Base-by-base conservation (phyloP, 2,329 filamentous ascomycete genomes). In the Talaromyces sp. region DNA sequence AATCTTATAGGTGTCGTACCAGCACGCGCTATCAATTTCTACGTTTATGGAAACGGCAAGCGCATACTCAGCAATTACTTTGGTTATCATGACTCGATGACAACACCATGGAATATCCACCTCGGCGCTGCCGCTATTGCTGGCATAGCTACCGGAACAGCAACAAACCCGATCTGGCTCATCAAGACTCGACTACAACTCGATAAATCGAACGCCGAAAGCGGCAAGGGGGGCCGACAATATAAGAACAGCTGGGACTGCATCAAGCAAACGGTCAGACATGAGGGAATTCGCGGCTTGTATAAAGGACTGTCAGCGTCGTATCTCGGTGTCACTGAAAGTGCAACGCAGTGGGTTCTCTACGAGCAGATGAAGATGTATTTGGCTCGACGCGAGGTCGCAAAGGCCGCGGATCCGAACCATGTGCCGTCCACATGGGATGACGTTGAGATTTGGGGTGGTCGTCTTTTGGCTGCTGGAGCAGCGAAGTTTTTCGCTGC, bases 91-190 rank as follows among this genome's bases (percentile, higher is more conserved):
- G 68, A 70, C 45, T 64, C 66, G 13, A 67, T 62, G 63, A 92
- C 71, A 27, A 94, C 78, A 74, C 86, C 70, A 87, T 89, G 58
- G 75, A 88, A 70, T 86, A 93, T 97, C 11, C 92, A 97, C 75
- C 83, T 97, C 9, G 81, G 86, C 56, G 89, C 92, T 1, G 93
- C 91, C 5, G 87, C 90, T 1, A 83, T 85, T 17, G 93, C 93
- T 0, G 93, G 93, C 2, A 86, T 97, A 50, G 89, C 89, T 7
- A 97, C 94, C 0, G 91, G 91, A 56, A 97, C 94, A 0, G 91
- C 90, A 25, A 98, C 93, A 43, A 97, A 97, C 78, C 93, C 93
- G 1, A 97, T 98, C 73, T 98, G 93, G 93, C 86, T 98, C 68
- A 88, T 98, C 74, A 98, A 98, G 84, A 98, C 93, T 47, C 85